These are phyloP conservation scores for Aspergillus fijiensis DNA, from an alignment of 2,329 filamentous ascomycete genomes.

Conservation along the genomic window DNA sequence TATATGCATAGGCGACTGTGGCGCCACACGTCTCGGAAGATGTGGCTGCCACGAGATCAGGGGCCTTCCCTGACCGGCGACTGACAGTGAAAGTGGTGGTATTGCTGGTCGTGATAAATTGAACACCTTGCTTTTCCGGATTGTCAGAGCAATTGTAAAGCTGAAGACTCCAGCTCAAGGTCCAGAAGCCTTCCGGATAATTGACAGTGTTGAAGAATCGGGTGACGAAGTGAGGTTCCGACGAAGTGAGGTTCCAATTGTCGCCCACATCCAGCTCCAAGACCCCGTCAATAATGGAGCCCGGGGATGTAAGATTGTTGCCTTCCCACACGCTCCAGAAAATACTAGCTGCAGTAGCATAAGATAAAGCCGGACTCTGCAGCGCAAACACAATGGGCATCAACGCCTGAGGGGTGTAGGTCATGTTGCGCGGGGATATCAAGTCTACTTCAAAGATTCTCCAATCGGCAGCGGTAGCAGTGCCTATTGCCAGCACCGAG, in stretches of 20 bases:
- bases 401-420: constrained; percentile 3
- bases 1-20: not conserved
- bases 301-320: not conserved
- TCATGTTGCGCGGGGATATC: constrained; percentile 15
- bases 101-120: not conserved
- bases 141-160: not conserved
- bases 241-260: not conserved
- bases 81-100: not conserved
- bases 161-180: not conserved
- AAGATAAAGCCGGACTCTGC: constrained; percentile 9
- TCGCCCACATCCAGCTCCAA: not conserved
- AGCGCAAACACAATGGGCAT: constrained; percentile 16
- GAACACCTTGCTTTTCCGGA: not conserved
- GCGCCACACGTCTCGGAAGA: not conserved
- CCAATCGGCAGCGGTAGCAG: not conserved
- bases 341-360: not conserved
- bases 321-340: not conserved
- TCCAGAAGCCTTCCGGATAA: not conserved
- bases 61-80: not conserved
- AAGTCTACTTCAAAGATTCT: constrained; percentile 7
- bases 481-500: not conserved
- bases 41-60: not conserved
- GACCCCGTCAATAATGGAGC: not conserved
- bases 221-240: not conserved
- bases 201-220: not conserved